A percentile compares a stretch with the other conserved stretches of the same genome.
phyloP scores from a whole-genome alignment of 2,329 filamentous ascomycete species.

The Monilinia vaccinii-corymbosi region DNA sequence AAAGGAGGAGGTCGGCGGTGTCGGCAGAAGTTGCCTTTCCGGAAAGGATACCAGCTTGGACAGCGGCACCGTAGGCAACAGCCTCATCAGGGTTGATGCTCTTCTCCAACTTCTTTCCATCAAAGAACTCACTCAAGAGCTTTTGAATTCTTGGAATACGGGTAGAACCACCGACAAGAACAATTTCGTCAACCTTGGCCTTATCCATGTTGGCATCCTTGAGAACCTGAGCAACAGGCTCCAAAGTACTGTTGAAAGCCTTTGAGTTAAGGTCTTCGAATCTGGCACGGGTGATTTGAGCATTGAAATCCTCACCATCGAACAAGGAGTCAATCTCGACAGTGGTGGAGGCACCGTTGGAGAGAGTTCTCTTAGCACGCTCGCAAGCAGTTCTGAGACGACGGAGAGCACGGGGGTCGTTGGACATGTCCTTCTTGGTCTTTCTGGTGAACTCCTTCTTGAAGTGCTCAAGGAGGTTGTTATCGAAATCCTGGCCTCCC shows the following conservation, averaged over 20 bases:
- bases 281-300: constrained; percentile 94
- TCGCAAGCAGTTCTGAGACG: constrained; percentile 96
- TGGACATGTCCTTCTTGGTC: constrained; percentile 69
- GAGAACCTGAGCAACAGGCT: constrained; percentile 92
- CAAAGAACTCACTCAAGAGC: constrained; percentile 97
- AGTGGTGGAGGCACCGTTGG: constrained; percentile 93
- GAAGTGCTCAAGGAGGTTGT: constrained; percentile 90
- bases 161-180: constrained; percentile 96
- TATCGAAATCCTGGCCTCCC: constrained; percentile 95
- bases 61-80: constrained; percentile 96
- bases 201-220: constrained; percentile 88
- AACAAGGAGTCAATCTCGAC: constrained; percentile 99
- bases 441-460: constrained; percentile 87
- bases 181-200: constrained; percentile 91
- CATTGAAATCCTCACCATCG: constrained; percentile 95
- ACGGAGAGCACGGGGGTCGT: constrained; percentile 85
- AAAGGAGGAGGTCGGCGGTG: constrained; percentile 84
- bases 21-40: constrained; percentile 96
- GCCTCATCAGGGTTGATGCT: constrained; percentile 99
- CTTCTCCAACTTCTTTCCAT: constrained; percentile 99
- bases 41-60: constrained; percentile 97
- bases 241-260: constrained; percentile 85
- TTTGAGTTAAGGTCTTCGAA: constrained; percentile 98
- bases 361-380: constrained; percentile 98
- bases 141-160: constrained; percentile 99